A percentile compares a stretch with the other conserved stretches of the same genome.
phyloP scores from a whole-genome alignment of 805 yeast species.

The Candida vartiovaarae region DNA sequence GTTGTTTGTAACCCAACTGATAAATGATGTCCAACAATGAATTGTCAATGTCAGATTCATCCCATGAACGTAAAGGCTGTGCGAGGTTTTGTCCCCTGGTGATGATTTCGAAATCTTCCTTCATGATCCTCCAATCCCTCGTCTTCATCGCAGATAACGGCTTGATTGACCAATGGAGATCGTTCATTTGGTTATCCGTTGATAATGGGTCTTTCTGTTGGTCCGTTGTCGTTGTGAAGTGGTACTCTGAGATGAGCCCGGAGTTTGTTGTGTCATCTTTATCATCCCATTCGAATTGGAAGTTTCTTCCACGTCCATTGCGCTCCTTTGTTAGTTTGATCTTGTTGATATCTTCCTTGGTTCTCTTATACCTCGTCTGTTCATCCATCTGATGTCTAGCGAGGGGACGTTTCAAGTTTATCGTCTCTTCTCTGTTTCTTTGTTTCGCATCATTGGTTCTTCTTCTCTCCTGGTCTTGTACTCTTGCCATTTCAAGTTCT shows the following conservation, averaged over 20 bases:
- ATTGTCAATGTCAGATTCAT: constrained; percentile 48
- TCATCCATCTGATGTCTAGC: constrained; percentile 5
- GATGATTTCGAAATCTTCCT: constrained; percentile 67
- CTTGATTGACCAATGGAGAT: constrained; percentile 62
- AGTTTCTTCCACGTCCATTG: constrained; percentile 27
- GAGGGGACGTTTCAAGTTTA: not conserved
- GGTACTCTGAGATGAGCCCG: constrained; percentile 23
- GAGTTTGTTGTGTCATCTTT: constrained; percentile 56
- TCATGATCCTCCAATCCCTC: constrained; percentile 86
- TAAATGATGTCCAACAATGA: constrained; percentile 32
- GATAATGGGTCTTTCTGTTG: not conserved
- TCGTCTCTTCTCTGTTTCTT: not conserved
- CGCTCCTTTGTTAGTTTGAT: not conserved
- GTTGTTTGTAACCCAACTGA: constrained; percentile 46
- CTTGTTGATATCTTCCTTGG: not conserved
- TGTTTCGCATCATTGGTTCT: constrained; percentile 5
- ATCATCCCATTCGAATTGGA: constrained; percentile 63
- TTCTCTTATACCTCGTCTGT: not conserved
- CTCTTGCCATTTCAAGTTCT: constrained; percentile 29
- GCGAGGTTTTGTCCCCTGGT: constrained; percentile 36
- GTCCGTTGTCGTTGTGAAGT: constrained; percentile 4
- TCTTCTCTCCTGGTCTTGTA: constrained; percentile 23
- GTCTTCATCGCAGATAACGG: constrained; percentile 55
- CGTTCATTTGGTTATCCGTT: constrained; percentile 3
- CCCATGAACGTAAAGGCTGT: constrained; percentile 71